A percentile compares a stretch with the other conserved stretches of the same genome.
phyloP scores from a whole-genome alignment of 257 asterid genomes.

The Nicotiana sylvestris region DNA sequence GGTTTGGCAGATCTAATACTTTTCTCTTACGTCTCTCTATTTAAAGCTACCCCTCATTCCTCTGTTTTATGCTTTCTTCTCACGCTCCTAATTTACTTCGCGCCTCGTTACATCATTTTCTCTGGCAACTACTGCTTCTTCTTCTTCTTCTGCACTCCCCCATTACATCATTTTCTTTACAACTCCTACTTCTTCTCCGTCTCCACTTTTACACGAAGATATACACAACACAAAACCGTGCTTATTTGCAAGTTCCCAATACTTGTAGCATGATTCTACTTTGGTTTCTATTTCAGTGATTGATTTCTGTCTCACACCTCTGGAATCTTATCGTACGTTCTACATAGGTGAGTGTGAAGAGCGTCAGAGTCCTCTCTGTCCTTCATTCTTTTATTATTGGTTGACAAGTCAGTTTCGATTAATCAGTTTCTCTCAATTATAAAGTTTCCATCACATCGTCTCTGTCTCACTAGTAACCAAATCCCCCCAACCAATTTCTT shows the following conservation, averaged over 20 bases:
- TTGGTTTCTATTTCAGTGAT: neutral
- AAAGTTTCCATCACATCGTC: neutral
- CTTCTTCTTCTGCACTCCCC: neutral
- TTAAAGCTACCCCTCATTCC: neutral
- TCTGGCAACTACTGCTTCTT: neutral
- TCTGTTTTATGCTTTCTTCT: neutral
- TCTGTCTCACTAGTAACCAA: neutral
- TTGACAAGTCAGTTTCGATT: neutral
- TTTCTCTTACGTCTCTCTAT: constrained; percentile 13
- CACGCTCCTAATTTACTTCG: neutral
- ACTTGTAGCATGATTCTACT: neutral
- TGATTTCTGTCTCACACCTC: constrained; percentile 24
- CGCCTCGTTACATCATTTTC: no score
- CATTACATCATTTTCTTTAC: neutral
- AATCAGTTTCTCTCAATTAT: neutral
- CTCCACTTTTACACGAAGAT: neutral
- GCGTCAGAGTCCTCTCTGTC: constrained; percentile 8
- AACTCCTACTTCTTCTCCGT: neutral
- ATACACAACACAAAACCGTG: neutral
- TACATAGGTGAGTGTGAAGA: constrained; percentile 13
- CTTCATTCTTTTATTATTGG: constrained; percentile 13
- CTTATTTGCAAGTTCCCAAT: no score
- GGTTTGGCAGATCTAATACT: constrained; percentile 47
- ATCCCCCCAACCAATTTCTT: neutral
- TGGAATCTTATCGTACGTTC: constrained; percentile 12